These are phyloP conservation scores for Geosiphon pyriformis DNA, from an alignment of 192 early-diverging fungal species.

Conservation along the genomic window DNA sequence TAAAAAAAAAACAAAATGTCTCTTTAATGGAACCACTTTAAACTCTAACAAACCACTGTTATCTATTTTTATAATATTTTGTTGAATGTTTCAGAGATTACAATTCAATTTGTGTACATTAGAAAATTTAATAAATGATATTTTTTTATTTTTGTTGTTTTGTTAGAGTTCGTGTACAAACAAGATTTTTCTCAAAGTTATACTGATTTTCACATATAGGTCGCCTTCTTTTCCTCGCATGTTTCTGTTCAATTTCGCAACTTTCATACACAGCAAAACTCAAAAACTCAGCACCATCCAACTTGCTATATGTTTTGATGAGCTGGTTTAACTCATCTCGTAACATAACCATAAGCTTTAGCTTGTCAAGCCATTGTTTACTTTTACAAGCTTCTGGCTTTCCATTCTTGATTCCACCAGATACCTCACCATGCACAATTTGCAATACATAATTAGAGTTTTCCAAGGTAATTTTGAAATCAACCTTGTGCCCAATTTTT, in stretches of 20 bases:
- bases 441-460: conserved; percentile 6
- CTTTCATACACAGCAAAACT: conserved; percentile 8
- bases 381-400: conserved; percentile 4
- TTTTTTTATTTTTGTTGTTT: not conserved
- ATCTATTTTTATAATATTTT: too few relatives aligned
- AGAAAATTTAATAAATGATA: too few relatives aligned
- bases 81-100: too few relatives aligned
- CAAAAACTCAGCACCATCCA: not conserved
- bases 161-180: not conserved
- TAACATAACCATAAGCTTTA: conserved; percentile 19
- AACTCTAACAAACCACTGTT: too few relatives aligned
- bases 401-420: conserved; percentile 6
- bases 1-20: too few relatives aligned
- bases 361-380: conserved; percentile 19
- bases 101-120: too few relatives aligned
- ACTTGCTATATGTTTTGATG: conserved; percentile 1
- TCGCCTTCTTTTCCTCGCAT: conserved; percentile 14
- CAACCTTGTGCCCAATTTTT: conserved; percentile 18
- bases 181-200: too few relatives aligned
- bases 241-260: not conserved
- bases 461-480: conserved; percentile 14
- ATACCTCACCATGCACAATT: conserved; percentile 12
- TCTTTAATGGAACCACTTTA: too few relatives aligned
- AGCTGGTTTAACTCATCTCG: conserved; percentile 14
- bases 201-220: too few relatives aligned